Conservation (phyloP, 2,329 filamentous ascomycete species). For the Sporothrix phasma region DNA sequence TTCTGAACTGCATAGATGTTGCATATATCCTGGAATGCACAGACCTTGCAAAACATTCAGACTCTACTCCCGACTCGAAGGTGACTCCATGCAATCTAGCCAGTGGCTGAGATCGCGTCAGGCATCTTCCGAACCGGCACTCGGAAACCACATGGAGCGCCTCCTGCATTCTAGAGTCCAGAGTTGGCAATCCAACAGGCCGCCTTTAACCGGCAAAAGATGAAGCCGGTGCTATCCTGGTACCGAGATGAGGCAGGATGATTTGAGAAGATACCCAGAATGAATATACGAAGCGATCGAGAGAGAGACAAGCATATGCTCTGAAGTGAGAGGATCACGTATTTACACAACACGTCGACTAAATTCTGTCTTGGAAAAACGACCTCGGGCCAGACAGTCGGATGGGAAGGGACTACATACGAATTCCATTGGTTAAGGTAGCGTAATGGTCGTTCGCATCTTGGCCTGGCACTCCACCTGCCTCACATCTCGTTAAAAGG, state of each 20-base stretch:
- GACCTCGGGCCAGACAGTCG: too few species aligned
- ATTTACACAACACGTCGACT: too few species aligned
- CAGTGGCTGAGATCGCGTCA: constrained; percentile 3
- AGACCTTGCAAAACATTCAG: neutral
- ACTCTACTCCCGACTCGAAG: neutral
- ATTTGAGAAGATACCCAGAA: neutral
- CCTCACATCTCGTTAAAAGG: too few species aligned
- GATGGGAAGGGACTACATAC: too few species aligned
- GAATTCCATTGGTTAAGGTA: too few species aligned
- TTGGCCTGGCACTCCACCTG: too few species aligned
- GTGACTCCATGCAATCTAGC: neutral
- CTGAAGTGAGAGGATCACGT: too few species aligned
- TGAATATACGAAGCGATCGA: neutral
- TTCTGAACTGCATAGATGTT: neutral
- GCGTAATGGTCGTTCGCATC: too few species aligned
- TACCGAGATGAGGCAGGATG: neutral
- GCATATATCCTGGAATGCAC: neutral
- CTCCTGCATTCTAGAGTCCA: neutral
- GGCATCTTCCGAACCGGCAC: neutral
- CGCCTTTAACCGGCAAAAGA: too few species aligned
- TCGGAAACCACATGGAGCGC: neutral
- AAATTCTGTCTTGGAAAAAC: too few species aligned
- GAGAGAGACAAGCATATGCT: too few species aligned
- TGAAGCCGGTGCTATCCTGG: neutral
- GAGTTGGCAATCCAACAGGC: too few species aligned